Percentiles rank a stretch among this genome's conserved stretches.
Conservation (phyloP, 805 yeast species). For the Barnettozyma vustinii region DNA sequence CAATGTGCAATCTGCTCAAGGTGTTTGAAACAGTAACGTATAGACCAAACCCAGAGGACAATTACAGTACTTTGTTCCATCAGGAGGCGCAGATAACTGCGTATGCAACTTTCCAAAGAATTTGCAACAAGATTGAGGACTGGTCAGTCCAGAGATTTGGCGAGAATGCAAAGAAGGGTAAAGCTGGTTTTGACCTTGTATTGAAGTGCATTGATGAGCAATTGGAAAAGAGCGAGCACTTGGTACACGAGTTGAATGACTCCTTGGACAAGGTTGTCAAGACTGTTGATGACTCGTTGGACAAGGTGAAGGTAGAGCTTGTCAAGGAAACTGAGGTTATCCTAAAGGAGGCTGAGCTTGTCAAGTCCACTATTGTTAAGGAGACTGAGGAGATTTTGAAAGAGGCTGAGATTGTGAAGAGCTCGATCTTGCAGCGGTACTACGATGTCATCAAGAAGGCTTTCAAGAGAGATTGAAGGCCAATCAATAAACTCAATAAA, state of each 20-base stretch:
- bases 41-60: conserved; percentile 56
- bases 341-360: conserved; percentile 24
- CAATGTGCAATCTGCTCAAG: conserved; percentile 66
- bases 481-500: too few relatives aligned
- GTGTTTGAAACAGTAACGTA: conserved; percentile 89
- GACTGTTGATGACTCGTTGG: conserved; percentile 26
- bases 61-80: conserved; percentile 50
- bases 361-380: conserved; percentile 25
- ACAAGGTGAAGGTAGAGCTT: conserved; percentile 43
- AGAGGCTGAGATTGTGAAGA: conserved; percentile 26
- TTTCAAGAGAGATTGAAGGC: conserved; percentile 11
- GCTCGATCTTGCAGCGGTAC: conserved; percentile 17
- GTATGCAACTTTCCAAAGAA: conserved; percentile 58
- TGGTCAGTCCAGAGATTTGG: conserved; percentile 88
- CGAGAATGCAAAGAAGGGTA: conserved; percentile 82
- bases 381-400: conserved; percentile 24
- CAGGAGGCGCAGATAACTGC: conserved; percentile 92
- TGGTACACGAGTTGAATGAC: conserved; percentile 14
- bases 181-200: conserved; percentile 79
- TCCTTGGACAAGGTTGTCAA: conserved; percentile 25
- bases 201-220: conserved; percentile 43
- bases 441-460: conserved; percentile 22
- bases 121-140: conserved; percentile 83
- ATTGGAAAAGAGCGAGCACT: conserved; percentile 29
- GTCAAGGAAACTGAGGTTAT: conserved; percentile 34